These are phyloP conservation scores for Solanum raphanifolium DNA, from an alignment of 257 asterid genomes.

Conservation along the genomic window DNA sequence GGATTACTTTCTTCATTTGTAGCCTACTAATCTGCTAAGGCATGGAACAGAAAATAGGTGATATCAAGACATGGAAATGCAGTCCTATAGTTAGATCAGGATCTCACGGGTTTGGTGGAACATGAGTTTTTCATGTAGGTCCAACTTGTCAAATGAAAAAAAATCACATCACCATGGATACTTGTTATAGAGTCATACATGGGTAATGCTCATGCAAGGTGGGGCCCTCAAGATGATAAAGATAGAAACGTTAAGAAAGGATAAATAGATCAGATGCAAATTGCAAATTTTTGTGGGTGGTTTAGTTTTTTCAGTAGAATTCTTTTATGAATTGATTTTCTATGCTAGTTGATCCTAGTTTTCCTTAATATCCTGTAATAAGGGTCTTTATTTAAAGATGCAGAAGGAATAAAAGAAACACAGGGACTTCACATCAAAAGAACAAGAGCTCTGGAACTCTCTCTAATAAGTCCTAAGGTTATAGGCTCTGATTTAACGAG, in stretches of 20 bases:
- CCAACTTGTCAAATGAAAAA: not conserved
- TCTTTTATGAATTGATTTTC: not conserved
- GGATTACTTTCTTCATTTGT: not conserved
- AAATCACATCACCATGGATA: not conserved
- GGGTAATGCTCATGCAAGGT: not conserved
- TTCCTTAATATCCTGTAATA: not conserved
- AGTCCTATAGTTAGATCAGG: not conserved
- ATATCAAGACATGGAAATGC: not conserved
- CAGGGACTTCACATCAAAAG: not conserved
- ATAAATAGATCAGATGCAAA: not conserved
- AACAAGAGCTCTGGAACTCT: not conserved
- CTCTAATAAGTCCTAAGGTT: not conserved
- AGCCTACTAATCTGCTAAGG: not conserved
- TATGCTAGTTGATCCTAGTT: not conserved
- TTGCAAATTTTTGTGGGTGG: not conserved
- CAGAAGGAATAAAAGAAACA: not conserved
- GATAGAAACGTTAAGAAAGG: not conserved
- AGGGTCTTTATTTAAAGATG: not conserved
- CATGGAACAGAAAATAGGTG: not conserved
- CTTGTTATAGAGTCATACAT: not conserved
- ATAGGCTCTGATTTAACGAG: not conserved
- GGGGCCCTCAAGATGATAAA: not conserved
- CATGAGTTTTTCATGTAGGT: not conserved
- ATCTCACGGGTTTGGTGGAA: not conserved
- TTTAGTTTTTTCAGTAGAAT: not conserved